A percentile compares a stretch with the other conserved stretches of the same genome.
Conservation (phyloP, 176 grass and related monocot genomes). For the Dactylis glomerata region DNA sequence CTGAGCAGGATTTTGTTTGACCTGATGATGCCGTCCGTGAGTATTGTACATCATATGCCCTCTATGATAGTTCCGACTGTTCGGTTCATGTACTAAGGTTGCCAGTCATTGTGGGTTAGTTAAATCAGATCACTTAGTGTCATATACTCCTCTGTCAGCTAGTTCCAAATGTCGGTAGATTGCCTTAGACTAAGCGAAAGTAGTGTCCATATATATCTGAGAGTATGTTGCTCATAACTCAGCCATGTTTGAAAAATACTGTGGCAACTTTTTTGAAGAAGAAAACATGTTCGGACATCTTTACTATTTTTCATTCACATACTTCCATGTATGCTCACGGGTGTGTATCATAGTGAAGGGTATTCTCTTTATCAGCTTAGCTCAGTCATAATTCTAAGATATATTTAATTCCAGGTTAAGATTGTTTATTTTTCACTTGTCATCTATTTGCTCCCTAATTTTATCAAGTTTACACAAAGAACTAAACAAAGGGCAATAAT, state of each 20-base stretch:
- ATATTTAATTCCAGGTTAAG: no score
- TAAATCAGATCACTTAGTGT: no score
- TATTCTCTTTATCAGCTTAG: no score
- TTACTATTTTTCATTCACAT: background rate
- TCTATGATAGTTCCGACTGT: background rate
- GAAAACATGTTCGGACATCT: background rate
- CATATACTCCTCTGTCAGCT: background rate
- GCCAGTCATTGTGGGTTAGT: background rate
- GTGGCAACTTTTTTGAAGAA: background rate
- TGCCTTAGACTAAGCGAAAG: background rate
- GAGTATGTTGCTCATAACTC: no score
- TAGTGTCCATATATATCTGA: no score
- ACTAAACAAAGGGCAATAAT: no score
- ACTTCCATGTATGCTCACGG: no score
- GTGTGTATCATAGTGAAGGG: no score
- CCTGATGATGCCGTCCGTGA: background rate
- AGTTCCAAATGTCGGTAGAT: background rate
- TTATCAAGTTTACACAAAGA: no score
- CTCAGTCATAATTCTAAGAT: no score
- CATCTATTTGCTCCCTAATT: no score
- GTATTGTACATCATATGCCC: background rate
- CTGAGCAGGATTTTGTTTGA: background rate
- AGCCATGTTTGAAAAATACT: background rate
- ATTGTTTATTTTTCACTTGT: no score
- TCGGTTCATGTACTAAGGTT: background rate